Evolutionary conservation across 1,284 basidiomycete species (phyloP), one percentile per base, ranked within the genome.

Genomic region (Porodaedalea pini): DNA sequence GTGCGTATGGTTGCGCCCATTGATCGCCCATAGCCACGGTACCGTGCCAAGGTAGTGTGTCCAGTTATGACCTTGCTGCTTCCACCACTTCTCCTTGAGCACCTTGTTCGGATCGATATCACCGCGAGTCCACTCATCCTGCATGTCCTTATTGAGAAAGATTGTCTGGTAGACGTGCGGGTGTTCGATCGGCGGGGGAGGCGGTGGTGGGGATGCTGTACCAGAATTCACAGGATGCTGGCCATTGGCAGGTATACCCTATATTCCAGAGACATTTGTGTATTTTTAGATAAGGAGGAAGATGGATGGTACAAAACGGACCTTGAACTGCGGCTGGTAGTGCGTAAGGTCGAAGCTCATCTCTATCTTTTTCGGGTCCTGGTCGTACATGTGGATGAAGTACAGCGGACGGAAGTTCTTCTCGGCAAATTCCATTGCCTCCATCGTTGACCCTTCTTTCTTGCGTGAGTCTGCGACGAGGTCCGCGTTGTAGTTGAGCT

Each of bases 161-260:
- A 85, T 84, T 8, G 83, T 85, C 69, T 85, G 81, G 68, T 82
- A 85, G n/a, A 84, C 76, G 63, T 83, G 82, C 55, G 51, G 60
- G n/a, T 74, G 59, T 54, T 74, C 66, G 27, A 75, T 62, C 1
- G 71, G 69, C 0, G 71, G 69, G 52, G 19, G 64, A 53, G 51
- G 59, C 11, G 50, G 11, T 7, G 49, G 31, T 47, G 60, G 15
- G 67, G 66, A 23, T n/a, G 64, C 59, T 31, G 66, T 61, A 3
- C 59, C 57, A 6, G 64, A 43, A 27, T 50, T 40, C 11, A 36
- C 29, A 5, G 53, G 17, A 43, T 45, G 31, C 19, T 54, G 55
- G 3, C 59, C 59, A 27, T 52, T 32, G 2, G 58, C 40, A 39
- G 58, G 32, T 40, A 60, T 39, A 4, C 58, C 54, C 58, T 60